Conservation (phyloP, 495 filamentous ascomycete genomes). For the Collariella sp. region DNA sequence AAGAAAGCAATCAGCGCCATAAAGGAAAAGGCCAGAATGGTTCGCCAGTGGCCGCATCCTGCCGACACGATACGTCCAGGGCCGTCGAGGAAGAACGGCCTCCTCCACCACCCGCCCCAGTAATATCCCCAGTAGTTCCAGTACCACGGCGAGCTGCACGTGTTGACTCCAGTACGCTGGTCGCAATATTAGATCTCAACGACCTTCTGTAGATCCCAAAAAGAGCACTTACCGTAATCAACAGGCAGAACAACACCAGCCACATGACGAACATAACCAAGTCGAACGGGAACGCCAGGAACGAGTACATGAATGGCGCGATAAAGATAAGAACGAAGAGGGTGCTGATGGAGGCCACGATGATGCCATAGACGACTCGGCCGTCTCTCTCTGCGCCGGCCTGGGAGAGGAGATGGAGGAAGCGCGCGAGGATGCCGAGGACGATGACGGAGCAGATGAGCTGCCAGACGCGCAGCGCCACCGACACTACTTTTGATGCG, state of each 20-base stretch:
- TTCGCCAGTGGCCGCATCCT: constrained; percentile 15
- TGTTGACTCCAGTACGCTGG: constrained; percentile 12
- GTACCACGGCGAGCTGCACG: constrained; percentile 16
- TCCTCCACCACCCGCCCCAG: constrained; percentile 19
- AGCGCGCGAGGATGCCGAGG: constrained; percentile 15
- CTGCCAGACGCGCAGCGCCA: constrained; percentile 16
- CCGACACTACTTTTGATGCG: background rate
- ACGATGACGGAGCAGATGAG: constrained; percentile 20
- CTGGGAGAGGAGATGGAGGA: constrained; percentile 6
- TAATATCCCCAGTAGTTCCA: constrained; percentile 21
- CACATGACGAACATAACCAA: constrained; percentile 21
- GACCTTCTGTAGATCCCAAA: no score
- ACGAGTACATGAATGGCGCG: constrained; percentile 18
- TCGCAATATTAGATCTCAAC: no score
- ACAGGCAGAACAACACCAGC: constrained; percentile 20
- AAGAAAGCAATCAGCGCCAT: constrained; percentile 16
- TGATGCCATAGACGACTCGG: constrained; percentile 18
- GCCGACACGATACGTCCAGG: background rate
- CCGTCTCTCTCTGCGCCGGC: constrained; percentile 7
- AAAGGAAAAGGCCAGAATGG: constrained; percentile 19
- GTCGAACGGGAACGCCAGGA: constrained; percentile 16
- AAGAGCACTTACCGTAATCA: constrained; percentile 12
- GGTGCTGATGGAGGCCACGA: constrained; percentile 14
- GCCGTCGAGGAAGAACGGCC: background rate
- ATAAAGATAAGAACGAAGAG: constrained; percentile 19